These are phyloP conservation scores for Annulohypoxylon moriforme DNA, from an alignment of 495 filamentous ascomycete genomes.

Conservation along the genomic window DNA sequence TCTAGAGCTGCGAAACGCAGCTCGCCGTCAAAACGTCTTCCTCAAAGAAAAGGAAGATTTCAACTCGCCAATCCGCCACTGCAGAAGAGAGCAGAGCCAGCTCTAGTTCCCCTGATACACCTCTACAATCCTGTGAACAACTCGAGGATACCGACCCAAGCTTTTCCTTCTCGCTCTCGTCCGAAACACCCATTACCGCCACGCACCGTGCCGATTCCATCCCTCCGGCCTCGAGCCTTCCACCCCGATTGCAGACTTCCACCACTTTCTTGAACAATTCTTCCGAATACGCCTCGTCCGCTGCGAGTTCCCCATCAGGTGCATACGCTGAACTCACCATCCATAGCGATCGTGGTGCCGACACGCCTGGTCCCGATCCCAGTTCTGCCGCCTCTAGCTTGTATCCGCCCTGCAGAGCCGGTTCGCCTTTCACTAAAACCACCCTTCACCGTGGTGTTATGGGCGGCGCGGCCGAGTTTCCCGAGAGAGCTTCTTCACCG, in stretches of 20 bases:
- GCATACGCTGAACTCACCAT: slow-evolving; percentile 79
- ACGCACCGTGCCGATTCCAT: slow-evolving; percentile 69
- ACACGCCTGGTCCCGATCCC: slow-evolving; percentile 52
- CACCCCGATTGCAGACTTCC: slow-evolving; percentile 59
- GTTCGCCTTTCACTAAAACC: slow-evolving; percentile 56
- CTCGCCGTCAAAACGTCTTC: slow-evolving; percentile 89
- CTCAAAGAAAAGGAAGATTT: slow-evolving; percentile 89
- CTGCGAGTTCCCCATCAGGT: slow-evolving; percentile 74
- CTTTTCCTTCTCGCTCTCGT: slow-evolving; percentile 54
- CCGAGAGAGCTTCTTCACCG: slow-evolving; percentile 65
- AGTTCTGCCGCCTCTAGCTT: slow-evolving; percentile 20
- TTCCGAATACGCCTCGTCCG: slow-evolving; percentile 64
- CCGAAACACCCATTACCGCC: slow-evolving; percentile 53
- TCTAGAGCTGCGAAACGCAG: slow-evolving; percentile 68
- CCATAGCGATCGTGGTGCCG: slow-evolving; percentile 68
- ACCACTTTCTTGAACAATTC: slow-evolving; percentile 52
- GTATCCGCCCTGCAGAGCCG: slow-evolving; percentile 45
- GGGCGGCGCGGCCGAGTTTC: slow-evolving; percentile 62
- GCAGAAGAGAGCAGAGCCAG: slow-evolving; percentile 50
- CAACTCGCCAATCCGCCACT: slow-evolving; percentile 59
- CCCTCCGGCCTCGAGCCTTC: slow-evolving; percentile 60
- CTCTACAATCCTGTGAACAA: slow-evolving; percentile 62
- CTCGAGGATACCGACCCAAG: slow-evolving; percentile 50
- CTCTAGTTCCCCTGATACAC: slow-evolving; percentile 54
- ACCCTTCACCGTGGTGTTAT: slow-evolving; percentile 61